Conservation (phyloP, 371 early-diverging fungal species). For the Thermomucor indicae-seudaticae region DNA sequence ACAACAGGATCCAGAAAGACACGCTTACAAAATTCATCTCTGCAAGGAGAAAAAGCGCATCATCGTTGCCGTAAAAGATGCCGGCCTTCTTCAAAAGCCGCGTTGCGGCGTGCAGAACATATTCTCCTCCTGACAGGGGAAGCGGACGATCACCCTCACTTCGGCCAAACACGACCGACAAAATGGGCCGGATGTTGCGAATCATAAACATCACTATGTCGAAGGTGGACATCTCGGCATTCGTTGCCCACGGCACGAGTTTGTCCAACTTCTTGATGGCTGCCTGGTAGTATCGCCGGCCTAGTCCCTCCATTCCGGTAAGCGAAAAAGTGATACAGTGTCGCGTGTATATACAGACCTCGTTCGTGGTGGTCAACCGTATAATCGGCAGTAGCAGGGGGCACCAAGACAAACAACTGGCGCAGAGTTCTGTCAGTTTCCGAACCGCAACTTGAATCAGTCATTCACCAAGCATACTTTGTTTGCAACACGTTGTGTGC, state of each 20-base stretch:
- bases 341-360: background rate
- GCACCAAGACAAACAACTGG: no score
- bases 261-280: background rate
- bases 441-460: no score
- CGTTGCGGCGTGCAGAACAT: no score
- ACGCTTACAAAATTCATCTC: slow-evolving; percentile 55
- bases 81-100: slow-evolving; percentile 36
- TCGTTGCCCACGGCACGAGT: background rate
- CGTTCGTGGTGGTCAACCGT: background rate
- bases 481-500: no score
- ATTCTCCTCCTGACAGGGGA: no score
- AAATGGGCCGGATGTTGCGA: background rate
- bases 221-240: background rate
- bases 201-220: background rate
- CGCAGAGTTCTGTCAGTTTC: no score
- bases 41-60: slow-evolving; percentile 48
- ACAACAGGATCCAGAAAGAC: background rate
- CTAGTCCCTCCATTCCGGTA: no score
- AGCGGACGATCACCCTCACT: background rate
- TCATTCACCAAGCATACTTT: no score
- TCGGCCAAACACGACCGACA: background rate
- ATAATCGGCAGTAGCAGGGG: no score
- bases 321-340: background rate
- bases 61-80: slow-evolving; percentile 27
- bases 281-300: background rate